phyloP scores from a whole-genome alignment of 2,329 filamentous ascomycete species.

The Pseudocercospora crystallina region DNA sequence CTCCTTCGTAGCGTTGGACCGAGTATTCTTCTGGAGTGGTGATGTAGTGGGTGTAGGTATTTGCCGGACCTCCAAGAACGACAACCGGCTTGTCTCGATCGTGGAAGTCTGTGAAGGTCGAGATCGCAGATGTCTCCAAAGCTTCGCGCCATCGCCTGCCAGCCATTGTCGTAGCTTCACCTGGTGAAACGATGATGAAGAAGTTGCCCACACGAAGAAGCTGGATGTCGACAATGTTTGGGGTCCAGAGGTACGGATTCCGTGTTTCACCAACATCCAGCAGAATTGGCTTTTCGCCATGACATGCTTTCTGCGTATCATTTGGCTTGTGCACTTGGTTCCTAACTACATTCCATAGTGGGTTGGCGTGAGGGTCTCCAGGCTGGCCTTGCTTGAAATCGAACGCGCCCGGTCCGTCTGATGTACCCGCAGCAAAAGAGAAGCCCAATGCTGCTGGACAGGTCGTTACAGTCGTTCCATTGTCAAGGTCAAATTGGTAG shows the following conservation, averaged over 20 bases:
- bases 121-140: slow-evolving; percentile 54
- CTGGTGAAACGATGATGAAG: slow-evolving; percentile 78
- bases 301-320: slow-evolving; percentile 70
- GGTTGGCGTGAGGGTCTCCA: slow-evolving; percentile 69
- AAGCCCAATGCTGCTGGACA: slow-evolving; percentile 88
- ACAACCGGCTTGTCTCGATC: slow-evolving; percentile 64
- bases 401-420: slow-evolving; percentile 85
- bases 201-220: slow-evolving; percentile 80
- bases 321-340: slow-evolving; percentile 69
- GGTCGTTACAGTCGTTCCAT: slow-evolving; percentile 69
- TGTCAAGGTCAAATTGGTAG: slow-evolving; percentile 70
- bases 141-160: slow-evolving; percentile 82
- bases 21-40: slow-evolving; percentile 76
- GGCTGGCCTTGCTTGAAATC: slow-evolving; percentile 90
- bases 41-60: slow-evolving; percentile 85
- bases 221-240: slow-evolving; percentile 89
- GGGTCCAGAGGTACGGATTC: slow-evolving; percentile 79
- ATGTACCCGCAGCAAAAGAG: slow-evolving; percentile 89
- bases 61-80: slow-evolving; percentile 83
- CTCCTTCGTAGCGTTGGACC: slow-evolving; percentile 92
- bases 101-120: slow-evolving; percentile 19
- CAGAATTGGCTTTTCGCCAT: slow-evolving; percentile 78
- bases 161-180: slow-evolving; percentile 90
- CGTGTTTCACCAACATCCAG: slow-evolving; percentile 83
- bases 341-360: slow-evolving; percentile 77